A percentile compares a stretch with the other conserved stretches of the same genome.
Evolutionary conservation across 2,329 filamentous ascomycete genomes (phyloP).

Genomic region (Chrysoporthe puriensis): DNA sequence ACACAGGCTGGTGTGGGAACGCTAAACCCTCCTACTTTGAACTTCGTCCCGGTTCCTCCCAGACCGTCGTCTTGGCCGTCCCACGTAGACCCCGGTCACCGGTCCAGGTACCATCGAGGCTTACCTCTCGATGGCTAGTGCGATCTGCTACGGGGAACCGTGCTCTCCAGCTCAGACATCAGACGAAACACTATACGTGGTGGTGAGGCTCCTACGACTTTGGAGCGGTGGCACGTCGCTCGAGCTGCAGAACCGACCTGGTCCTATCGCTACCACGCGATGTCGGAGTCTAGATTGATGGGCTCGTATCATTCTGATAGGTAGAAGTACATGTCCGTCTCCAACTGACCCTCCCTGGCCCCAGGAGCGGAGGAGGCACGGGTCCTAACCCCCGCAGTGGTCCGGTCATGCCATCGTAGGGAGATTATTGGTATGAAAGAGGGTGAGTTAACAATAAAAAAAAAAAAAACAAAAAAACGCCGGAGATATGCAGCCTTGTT

Average conservation of each 20-base stretch:
- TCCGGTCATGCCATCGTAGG: neutral
- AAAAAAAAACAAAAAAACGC: slow-evolving; percentile 11
- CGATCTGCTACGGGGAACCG: slow-evolving; percentile 5
- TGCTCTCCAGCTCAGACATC: slow-evolving; percentile 20
- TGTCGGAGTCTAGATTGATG: neutral
- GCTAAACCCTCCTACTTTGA: neutral
- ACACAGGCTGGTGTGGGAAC: neutral
- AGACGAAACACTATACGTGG: slow-evolving; percentile 22
- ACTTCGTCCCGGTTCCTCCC: neutral
- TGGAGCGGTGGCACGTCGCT: too few species aligned
- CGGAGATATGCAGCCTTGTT: slow-evolving; percentile 20
- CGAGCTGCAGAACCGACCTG: neutral
- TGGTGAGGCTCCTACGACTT: slow-evolving; percentile 17
- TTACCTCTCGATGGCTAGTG: neutral
- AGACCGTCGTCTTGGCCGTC: neutral
- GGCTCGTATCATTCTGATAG: neutral
- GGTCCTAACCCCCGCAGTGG: neutral
- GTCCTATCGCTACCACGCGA: neutral
- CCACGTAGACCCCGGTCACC: neutral
- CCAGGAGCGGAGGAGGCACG: neutral
- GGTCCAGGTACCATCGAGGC: neutral
- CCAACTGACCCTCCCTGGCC: neutral
- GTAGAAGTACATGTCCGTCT: neutral
- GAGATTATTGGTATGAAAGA: neutral
- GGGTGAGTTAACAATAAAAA: too few species aligned